phyloP scores from a whole-genome alignment of 2,329 filamentous ascomycete species.

The Cryphonectria nitschkei region DNA sequence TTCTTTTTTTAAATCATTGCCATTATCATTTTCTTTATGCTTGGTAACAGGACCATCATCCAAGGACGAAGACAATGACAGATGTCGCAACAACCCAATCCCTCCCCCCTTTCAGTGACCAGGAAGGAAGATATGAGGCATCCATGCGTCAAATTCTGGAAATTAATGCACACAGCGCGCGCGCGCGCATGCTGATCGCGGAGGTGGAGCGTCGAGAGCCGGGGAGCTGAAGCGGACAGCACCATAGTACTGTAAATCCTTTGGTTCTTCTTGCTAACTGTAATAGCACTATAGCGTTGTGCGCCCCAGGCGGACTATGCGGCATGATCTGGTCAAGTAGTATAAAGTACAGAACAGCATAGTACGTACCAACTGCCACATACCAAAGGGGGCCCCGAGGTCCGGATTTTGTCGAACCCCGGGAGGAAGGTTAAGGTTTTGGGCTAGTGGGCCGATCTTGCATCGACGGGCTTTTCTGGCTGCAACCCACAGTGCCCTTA shows the following conservation, averaged over 20 bases:
- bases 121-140: not conserved
- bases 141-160: not conserved
- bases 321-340: too few species aligned
- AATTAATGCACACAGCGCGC: not conserved
- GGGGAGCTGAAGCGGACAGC: not conserved
- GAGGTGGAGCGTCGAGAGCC: slow-evolving; percentile 3
- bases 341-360: too few species aligned
- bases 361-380: not conserved
- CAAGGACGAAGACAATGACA: not conserved
- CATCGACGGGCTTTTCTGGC: slow-evolving; percentile 3
- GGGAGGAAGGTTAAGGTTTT: slow-evolving; percentile 8
- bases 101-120: not conserved
- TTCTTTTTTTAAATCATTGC: not conserved
- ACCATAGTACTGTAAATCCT: not conserved
- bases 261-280: not conserved
- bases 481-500: slow-evolving; percentile 4
- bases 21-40: not conserved
- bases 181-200: not conserved
- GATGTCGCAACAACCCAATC: not conserved
- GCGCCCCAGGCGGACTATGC: too few species aligned
- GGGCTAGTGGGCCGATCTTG: slow-evolving; percentile 7
- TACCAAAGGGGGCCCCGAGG: not conserved
- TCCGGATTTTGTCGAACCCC: not conserved
- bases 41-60: not conserved
- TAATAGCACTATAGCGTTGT: too few species aligned